Conservation (phyloP, 176 grass and related monocot genomes). For the Triticum monococcum region DNA sequence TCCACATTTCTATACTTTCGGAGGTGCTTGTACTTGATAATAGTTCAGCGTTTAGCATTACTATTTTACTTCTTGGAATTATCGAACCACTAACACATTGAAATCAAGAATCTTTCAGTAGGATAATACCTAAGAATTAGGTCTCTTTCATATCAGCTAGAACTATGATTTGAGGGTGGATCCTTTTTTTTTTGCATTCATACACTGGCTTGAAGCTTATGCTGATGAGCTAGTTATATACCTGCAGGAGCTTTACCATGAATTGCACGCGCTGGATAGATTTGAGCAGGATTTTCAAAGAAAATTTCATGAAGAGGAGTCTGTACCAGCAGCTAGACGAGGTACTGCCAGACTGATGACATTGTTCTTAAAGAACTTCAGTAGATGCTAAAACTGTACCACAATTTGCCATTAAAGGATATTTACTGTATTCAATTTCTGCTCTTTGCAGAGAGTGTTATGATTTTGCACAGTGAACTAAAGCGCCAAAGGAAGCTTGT, state of each 20-base stretch:
- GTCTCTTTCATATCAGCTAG: background rate
- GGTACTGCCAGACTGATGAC: constrained; percentile 34
- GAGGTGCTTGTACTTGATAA: background rate
- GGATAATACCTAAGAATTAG: background rate
- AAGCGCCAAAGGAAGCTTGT: constrained; percentile 92
- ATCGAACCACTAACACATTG: background rate
- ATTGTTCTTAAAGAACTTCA: background rate
- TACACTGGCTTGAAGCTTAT: constrained; percentile 15
- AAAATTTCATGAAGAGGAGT: constrained; percentile 84
- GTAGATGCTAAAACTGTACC: background rate
- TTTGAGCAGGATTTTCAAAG: constrained; percentile 88
- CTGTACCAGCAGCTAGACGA: constrained; percentile 55
- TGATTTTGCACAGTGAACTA: constrained; percentile 89
- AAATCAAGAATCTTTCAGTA: background rate
- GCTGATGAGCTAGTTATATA: constrained; percentile 13
- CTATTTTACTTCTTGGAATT: background rate
- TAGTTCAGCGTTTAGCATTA: background rate
- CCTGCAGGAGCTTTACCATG: constrained; percentile 92
- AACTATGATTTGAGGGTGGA: background rate
- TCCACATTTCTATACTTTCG: background rate
- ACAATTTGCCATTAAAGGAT: background rate
- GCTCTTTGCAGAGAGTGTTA: constrained; percentile 60
- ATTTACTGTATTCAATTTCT: background rate
- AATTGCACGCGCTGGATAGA: constrained; percentile 76
- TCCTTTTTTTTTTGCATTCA: background rate